Base-by-base conservation (phyloP, 1,139 yeast genomes). In the Blastobotrys ciferrii region DNA sequence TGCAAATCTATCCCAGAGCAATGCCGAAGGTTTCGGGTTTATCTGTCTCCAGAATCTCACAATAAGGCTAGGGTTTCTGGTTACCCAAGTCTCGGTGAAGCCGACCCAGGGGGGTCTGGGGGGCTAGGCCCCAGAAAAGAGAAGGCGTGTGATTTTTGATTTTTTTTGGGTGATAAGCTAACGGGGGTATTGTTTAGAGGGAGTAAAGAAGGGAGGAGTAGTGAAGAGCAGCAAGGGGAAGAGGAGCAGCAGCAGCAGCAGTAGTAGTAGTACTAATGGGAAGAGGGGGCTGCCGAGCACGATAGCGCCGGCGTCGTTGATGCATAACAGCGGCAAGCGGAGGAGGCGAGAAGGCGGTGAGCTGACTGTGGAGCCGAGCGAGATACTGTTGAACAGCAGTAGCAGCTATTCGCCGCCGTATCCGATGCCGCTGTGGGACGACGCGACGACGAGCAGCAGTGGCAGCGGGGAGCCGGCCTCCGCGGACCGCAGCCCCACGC, bases 271-370 rank as follows among this genome's bases (percentile, higher is more conserved):
- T 15, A 14, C 31, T 30, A 25, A 43, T 14, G n/a, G 17, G 13
- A 36, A 11, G n/a, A 32, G 9, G 15, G 30, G 18, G 33, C 33
- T 14, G 7, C 30, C 37, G 19, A 4, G 37, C 30, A 36, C 40
- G 28, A 36, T 36, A 3, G 14, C 40, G 14, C 40, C 40, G 18
- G 40, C 40, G 18, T 19, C 18, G 40, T 18, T 36, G n/a, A n/a
- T n/a, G n/a, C n/a, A n/a, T n/a, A n/a, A n/a, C 28, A 36, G 18
- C 40, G 30, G 30, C 25, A 39, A 23, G 15, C 31, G 28, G 28
- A 23, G 28, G 28, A 23, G 9, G 28, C 51, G 54, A 14, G 57
- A 53, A 28, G 46, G 46, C 30, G 51, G 38, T 20, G 37, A 38
- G 4, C 33, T 43, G 19, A 46, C 50, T 11, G 35, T 47, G 25